phyloP scores from a whole-genome alignment of 2,329 filamentous ascomycete species.

The Ambrosiella xylebori region DNA sequence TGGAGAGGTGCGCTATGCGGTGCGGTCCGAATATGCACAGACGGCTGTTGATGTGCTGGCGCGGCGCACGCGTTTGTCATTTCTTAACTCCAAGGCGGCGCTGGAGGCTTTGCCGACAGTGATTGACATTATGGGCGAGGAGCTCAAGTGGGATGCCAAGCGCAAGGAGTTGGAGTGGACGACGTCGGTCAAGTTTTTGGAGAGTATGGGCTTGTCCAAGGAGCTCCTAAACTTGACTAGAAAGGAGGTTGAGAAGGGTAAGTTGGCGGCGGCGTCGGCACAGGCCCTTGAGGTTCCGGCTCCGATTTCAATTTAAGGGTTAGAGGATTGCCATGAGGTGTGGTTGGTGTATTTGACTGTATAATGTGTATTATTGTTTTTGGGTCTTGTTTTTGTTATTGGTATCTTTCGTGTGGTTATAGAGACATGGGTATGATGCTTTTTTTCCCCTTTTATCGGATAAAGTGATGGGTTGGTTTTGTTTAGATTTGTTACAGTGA shows the following conservation, averaged over 20 bases:
- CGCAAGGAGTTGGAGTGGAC: slow-evolving; percentile 69
- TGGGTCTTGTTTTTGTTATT: not conserved
- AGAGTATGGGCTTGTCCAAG: slow-evolving; percentile 48
- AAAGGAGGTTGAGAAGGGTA: slow-evolving; percentile 42
- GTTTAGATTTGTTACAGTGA: no score
- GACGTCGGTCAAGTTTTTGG: slow-evolving; percentile 45
- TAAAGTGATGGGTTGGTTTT: no score
- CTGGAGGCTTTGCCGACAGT: slow-evolving; percentile 70
- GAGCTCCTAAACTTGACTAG: slow-evolving; percentile 40
- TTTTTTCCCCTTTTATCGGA: no score
- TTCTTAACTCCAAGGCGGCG: slow-evolving; percentile 80
- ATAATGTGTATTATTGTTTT: not conserved
- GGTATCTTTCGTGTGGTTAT: not conserved
- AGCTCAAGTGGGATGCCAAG: slow-evolving; percentile 59
- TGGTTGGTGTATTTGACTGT: not conserved
- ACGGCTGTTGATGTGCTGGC: slow-evolving; percentile 80
- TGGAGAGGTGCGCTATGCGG: slow-evolving; percentile 76
- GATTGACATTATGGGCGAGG: slow-evolving; percentile 77
- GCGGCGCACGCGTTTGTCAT: slow-evolving; percentile 67
- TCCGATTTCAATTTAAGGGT: not conserved
- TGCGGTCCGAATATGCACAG: slow-evolving; percentile 79
- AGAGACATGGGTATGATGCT: not conserved
- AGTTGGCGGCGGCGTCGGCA: slow-evolving; percentile 38
- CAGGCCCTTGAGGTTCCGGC: slow-evolving; percentile 22
- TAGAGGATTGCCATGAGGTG: not conserved